Evolutionary conservation across 2,329 filamentous ascomycete genomes (phyloP).

Genomic region (Phaeosphaeria sp.): DNA sequence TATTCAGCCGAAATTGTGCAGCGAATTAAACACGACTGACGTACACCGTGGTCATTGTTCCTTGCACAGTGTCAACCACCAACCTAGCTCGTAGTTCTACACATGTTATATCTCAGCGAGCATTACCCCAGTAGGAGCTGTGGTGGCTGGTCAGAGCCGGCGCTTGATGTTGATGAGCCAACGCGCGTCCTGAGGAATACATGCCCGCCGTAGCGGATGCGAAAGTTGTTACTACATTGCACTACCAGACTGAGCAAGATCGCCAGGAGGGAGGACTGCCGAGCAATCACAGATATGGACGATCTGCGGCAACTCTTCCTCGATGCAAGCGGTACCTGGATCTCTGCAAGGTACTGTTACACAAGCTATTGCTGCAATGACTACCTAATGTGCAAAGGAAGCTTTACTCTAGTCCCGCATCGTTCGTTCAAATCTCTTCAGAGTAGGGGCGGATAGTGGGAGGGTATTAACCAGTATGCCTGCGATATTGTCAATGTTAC

Average conservation of each 20-base stretch:
- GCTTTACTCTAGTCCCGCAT: neutral
- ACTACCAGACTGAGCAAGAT: neutral
- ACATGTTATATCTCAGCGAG: neutral
- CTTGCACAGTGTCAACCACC: neutral
- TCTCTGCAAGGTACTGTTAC: neutral
- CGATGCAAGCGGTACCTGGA: neutral
- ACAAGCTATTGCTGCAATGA: neutral
- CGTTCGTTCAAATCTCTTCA: neutral
- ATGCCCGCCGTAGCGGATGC: conserved; percentile 13
- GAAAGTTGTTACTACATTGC: neutral
- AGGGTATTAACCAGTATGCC: neutral
- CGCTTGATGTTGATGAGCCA: conserved; percentile 7
- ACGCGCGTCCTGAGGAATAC: conserved; percentile 14
- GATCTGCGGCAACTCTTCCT: neutral
- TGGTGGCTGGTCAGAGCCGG: too few species aligned
- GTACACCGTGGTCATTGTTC: neutral
- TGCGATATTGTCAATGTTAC: neutral
- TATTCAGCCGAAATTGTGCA: neutral
- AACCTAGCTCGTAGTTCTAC: neutral
- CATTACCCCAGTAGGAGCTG: neutral
- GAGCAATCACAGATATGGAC: neutral
- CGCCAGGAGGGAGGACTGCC: neutral
- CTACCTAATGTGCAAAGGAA: neutral
- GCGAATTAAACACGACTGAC: neutral
- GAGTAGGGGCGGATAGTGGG: neutral